Evolutionary conservation across 75 land plant species (phyloP).

Genomic region (Isoetes taiwanensis): DNA sequence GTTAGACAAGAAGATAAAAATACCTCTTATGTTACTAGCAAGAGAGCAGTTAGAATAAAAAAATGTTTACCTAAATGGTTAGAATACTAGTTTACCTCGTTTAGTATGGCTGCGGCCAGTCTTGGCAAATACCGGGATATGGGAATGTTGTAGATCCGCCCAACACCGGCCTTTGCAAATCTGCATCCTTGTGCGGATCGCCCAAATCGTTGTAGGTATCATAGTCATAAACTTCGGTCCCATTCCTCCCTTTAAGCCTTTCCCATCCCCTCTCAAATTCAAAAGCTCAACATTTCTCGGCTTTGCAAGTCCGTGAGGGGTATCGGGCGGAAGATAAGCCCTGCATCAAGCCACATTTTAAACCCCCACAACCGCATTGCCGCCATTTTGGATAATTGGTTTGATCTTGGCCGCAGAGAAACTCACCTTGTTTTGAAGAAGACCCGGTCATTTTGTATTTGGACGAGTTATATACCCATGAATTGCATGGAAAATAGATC

Average conservation of each 20-base stretch:
- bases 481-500: slow-evolving; percentile 71
- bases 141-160: slow-evolving; percentile 16
- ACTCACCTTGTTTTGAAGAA: slow-evolving; percentile 61
- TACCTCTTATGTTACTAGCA: background rate
- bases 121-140: slow-evolving; percentile 18
- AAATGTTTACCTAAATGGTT: background rate
- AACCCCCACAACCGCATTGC: slow-evolving; percentile 11
- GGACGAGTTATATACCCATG: slow-evolving; percentile 56
- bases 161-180: background rate
- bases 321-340: slow-evolving; percentile 27
- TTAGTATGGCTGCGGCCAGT: slow-evolving; percentile 24
- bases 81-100: slow-evolving; percentile 21
- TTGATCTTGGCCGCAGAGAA: background rate
- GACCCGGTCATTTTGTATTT: slow-evolving; percentile 37
- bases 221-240: slow-evolving; percentile 13
- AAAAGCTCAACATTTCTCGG: slow-evolving; percentile 26
- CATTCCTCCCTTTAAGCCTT: slow-evolving; percentile 5
- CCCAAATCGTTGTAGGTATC: slow-evolving; percentile 23
- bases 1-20: background rate
- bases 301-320: slow-evolving; percentile 21
- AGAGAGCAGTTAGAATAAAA: background rate
- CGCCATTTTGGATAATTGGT: background rate
- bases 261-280: slow-evolving; percentile 17
- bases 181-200: background rate
- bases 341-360: slow-evolving; percentile 17